Evolutionary conservation across 1,139 yeast species (phyloP), one percentile per base, ranked within the genome.

Genomic region (Hanseniaspora sp.): DNA sequence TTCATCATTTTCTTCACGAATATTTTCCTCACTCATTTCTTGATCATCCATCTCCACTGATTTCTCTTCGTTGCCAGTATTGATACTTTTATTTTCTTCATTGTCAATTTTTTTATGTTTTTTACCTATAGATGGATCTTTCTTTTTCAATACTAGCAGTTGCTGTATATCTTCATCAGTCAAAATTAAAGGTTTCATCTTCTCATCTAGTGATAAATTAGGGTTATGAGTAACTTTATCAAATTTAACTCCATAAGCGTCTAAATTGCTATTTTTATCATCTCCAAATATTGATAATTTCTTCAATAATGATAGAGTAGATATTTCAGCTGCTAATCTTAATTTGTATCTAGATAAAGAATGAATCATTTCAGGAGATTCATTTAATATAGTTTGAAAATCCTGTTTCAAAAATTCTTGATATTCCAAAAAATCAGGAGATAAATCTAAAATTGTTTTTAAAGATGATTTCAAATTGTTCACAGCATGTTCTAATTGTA

Each of bases 261-360:
- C 61, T 1, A 58, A 37, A 38, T 62, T 64, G 53, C 61, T 73
- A 56, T 35, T 69, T 56, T 56, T 61, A 48, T 77, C 69, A 23
- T 74, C 72, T 55, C 80, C 53, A 44, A 48, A 48, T 8, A 48
- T 18, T 30, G 51, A 49, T 15, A 82, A 67, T 42, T 75, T 67
- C 0, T 78, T 77, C 2, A 72, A 60, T 28, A 73, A 69, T 59
- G 82, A 72, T 41, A 79, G 67, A 0, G 81, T 69, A 62, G 82
- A 82, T 57, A 86, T 66, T 56, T 74, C 73, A 0, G 83, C 71
- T 0, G 88, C 86, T 30, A 85, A 66, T 49, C 74, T 74, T 31
- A 86, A 65, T 56, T 82, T 75, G 58, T 77, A 81, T 56, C 80
- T 73, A 30, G 75, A 67, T 46, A 83, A 64, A n/a, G 79, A 77